phyloP scores from a whole-genome alignment of 2,329 filamentous ascomycete genomes.

The Hymenoscyphus repandus region DNA sequence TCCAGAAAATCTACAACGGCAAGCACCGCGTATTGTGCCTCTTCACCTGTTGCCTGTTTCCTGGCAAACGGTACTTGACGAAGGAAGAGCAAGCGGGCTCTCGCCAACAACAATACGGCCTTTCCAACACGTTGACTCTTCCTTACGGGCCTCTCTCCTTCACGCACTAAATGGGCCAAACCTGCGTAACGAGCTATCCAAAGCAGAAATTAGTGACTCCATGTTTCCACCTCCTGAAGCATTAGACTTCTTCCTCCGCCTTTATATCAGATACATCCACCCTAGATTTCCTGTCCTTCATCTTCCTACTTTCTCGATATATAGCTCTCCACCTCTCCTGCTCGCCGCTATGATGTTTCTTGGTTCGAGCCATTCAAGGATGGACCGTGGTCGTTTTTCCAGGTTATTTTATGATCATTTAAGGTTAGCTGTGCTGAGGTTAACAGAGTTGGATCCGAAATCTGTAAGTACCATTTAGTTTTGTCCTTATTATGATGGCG shows the following conservation, averaged over 20 bases:
- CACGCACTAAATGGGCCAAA: slow-evolving; percentile 16
- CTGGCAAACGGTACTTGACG: slow-evolving; percentile 25
- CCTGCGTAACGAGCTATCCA: slow-evolving; percentile 17
- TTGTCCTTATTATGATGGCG: not conserved
- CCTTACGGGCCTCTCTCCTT: slow-evolving; percentile 18
- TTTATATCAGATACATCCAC: slow-evolving; percentile 26
- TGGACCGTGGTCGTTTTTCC: slow-evolving; percentile 25
- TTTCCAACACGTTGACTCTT: slow-evolving; percentile 17
- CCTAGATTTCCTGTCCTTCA: slow-evolving; percentile 26
- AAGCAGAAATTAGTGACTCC: slow-evolving; percentile 20
- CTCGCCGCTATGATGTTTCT: slow-evolving; percentile 29
- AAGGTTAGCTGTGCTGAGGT: slow-evolving; percentile 17
- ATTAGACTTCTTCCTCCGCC: slow-evolving; percentile 26
- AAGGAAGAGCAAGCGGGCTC: slow-evolving; percentile 18
- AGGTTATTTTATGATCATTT: slow-evolving; percentile 26
- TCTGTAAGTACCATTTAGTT: slow-evolving; percentile 14
- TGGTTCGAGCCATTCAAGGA: slow-evolving; percentile 25
- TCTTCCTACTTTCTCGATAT: slow-evolving; percentile 27
- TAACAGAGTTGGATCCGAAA: slow-evolving; percentile 24
- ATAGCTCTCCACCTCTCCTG: slow-evolving; percentile 21
- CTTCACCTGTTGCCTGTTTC: slow-evolving; percentile 17
- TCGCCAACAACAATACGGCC: slow-evolving; percentile 16
- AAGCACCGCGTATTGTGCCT: slow-evolving; percentile 16
- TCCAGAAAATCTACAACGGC: slow-evolving; percentile 9
- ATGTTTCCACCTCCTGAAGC: slow-evolving; percentile 26